These are phyloP conservation scores for Pseudogymnoascus sp. DNA, from an alignment of 2,329 filamentous ascomycete species.

Conservation along the genomic window DNA sequence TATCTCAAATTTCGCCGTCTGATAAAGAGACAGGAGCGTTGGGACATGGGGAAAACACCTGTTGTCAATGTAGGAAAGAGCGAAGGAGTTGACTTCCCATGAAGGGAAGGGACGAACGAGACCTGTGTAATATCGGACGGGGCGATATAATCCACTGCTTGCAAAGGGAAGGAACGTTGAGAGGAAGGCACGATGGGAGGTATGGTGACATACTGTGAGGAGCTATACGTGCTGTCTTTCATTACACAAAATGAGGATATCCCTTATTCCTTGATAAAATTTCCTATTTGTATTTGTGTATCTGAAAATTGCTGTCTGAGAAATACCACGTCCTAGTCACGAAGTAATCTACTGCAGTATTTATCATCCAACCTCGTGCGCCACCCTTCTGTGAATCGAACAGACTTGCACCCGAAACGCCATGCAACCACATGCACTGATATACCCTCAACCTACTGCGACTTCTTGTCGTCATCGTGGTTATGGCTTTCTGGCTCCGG, in stretches of 20 bases:
- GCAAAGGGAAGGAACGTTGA: not conserved
- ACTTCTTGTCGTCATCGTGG: constrained; percentile 5
- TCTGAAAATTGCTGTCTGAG: not conserved
- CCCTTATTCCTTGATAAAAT: not conserved
- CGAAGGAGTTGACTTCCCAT: not conserved
- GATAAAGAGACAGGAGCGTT: not conserved
- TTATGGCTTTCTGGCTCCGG: constrained; percentile 37
- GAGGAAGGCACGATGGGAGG: not conserved
- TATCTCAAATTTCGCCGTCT: not conserved
- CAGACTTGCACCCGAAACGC: constrained; percentile 7
- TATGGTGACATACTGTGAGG: too few relatives aligned
- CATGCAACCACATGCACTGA: not conserved
- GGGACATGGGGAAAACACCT: not conserved
- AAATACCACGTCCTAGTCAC: not conserved
- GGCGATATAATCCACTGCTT: not conserved
- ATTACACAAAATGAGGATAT: not conserved
- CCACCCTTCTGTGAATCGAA: not conserved
- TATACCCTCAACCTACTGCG: not conserved
- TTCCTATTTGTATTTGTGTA: not conserved
- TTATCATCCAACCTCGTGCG: not conserved
- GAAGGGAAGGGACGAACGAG: not conserved
- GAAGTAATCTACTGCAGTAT: not conserved
- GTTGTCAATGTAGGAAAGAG: not conserved
- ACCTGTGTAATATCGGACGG: not conserved
- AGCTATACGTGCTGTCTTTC: too few relatives aligned